Conservation (phyloP, 495 filamentous ascomycete genomes). For the Penicillium cinerascens region DNA sequence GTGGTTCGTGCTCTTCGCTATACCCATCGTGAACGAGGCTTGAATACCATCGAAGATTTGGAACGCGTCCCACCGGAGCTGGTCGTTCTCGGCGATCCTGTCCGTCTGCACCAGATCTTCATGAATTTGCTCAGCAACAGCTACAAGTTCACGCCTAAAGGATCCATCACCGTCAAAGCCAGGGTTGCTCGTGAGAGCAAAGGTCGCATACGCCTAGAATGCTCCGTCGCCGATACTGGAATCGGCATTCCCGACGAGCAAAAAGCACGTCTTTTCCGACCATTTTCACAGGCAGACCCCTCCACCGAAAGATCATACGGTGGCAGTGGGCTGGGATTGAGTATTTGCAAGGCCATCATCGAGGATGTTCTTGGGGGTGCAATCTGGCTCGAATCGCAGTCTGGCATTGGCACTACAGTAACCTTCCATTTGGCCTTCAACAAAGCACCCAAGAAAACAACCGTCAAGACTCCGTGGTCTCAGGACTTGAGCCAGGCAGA, state of each 20-base stretch:
- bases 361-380: slow-evolving; percentile 84
- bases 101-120: slow-evolving; percentile 86
- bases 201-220: slow-evolving; percentile 68
- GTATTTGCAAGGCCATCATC: slow-evolving; percentile 92
- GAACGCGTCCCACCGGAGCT: slow-evolving; percentile 62
- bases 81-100: slow-evolving; percentile 85
- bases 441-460: slow-evolving; percentile 62
- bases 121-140: slow-evolving; percentile 92
- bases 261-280: slow-evolving; percentile 78
- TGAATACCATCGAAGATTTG: slow-evolving; percentile 70
- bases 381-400: slow-evolving; percentile 75
- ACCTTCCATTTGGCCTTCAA: slow-evolving; percentile 80
- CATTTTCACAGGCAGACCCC: slow-evolving; percentile 86
- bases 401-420: slow-evolving; percentile 76
- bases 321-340: slow-evolving; percentile 83
- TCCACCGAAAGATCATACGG: slow-evolving; percentile 86
- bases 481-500: slow-evolving; percentile 38
- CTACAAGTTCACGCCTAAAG: slow-evolving; percentile 88
- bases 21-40: slow-evolving; percentile 72
- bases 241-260: slow-evolving; percentile 84
- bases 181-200: slow-evolving; percentile 65
- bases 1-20: slow-evolving; percentile 83
- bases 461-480: slow-evolving; percentile 55
- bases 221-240: slow-evolving; percentile 85
- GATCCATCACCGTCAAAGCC: slow-evolving; percentile 76